phyloP scores from a whole-genome alignment of 164 flowering plant genomes.

The Sextonia rubra region DNA sequence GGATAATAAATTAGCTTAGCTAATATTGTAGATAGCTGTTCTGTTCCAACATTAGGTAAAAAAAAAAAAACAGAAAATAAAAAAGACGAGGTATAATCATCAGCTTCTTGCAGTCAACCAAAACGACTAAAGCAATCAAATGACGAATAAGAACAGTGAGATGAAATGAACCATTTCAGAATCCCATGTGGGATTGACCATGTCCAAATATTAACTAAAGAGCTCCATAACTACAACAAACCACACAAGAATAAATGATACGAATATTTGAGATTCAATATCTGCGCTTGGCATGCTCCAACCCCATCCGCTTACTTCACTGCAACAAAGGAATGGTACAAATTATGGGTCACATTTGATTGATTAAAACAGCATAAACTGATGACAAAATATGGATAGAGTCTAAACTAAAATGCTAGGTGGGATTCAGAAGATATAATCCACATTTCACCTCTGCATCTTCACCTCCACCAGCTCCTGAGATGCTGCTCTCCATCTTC shows the following conservation, averaged over 20 bases:
- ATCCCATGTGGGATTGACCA: background rate
- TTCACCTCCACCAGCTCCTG: constrained; percentile 2
- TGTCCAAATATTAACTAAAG: background rate
- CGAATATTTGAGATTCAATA: too few relatives aligned
- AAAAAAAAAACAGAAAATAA: background rate
- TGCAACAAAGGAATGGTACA: constrained; percentile 1
- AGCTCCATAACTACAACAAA: background rate
- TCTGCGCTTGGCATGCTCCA: background rate
- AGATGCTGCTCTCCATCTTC: constrained; percentile 3
- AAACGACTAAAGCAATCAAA: background rate
- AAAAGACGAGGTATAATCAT: too few relatives aligned
- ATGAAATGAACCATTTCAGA: background rate
- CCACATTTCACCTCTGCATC: constrained; percentile 4
- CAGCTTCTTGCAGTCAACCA: background rate
- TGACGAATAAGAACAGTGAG: background rate
- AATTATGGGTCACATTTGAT: background rate
- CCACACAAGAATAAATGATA: background rate
- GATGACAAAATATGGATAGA: background rate
- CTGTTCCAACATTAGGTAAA: too few relatives aligned
- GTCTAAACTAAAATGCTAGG: background rate
- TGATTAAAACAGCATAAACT: background rate
- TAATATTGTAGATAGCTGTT: too few relatives aligned
- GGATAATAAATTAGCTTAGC: too few relatives aligned
- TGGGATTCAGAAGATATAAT: background rate
- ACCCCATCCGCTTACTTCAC: background rate